phyloP scores from a whole-genome alignment of 192 early-diverging fungal species.

The Backusella tarrabulga region DNA sequence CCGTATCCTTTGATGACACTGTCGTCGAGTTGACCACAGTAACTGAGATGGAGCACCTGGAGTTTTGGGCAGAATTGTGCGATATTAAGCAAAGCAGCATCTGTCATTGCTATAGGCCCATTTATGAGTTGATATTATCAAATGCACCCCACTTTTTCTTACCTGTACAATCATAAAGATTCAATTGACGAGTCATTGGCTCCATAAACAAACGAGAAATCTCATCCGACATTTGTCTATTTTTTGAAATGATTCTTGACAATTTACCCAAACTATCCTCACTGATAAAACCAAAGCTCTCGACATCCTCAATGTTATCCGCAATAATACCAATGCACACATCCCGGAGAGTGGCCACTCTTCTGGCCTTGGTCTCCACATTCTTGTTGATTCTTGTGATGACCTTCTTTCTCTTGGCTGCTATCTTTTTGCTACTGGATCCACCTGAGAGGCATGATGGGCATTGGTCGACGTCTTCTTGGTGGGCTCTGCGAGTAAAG shows the following conservation, averaged over 20 bases:
- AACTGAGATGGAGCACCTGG: slow-evolving; percentile 59
- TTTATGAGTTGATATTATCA: background rate
- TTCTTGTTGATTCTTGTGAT: background rate
- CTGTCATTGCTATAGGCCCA: slow-evolving; percentile 33
- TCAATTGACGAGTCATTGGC: slow-evolving; percentile 49
- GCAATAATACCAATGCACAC: slow-evolving; percentile 71
- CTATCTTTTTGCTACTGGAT: background rate
- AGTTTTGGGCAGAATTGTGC: slow-evolving; percentile 62
- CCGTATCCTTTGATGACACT: slow-evolving; percentile 42
- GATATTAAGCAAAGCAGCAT: slow-evolving; percentile 53
- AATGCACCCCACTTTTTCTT: background rate
- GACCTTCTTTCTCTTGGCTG: slow-evolving; percentile 4
- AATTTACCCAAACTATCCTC: slow-evolving; percentile 66
- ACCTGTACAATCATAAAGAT: slow-evolving; percentile 80
- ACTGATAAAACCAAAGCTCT: slow-evolving; percentile 83
- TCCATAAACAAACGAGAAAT: slow-evolving; percentile 75
- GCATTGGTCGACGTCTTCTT: slow-evolving; percentile 32
- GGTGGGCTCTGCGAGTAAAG: slow-evolving; percentile 34
- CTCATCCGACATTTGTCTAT: slow-evolving; percentile 61
- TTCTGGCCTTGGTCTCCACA: slow-evolving; percentile 33
- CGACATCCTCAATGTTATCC: slow-evolving; percentile 75
- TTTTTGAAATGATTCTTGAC: slow-evolving; percentile 75
- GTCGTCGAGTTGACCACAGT: slow-evolving; percentile 72
- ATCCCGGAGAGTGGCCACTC: slow-evolving; percentile 58
- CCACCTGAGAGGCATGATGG: slow-evolving; percentile 22